Evolutionary conservation across 371 early-diverging fungal genomes (phyloP), one percentile per base, ranked within the genome.

Genomic region (Modicella reniformis): DNA sequence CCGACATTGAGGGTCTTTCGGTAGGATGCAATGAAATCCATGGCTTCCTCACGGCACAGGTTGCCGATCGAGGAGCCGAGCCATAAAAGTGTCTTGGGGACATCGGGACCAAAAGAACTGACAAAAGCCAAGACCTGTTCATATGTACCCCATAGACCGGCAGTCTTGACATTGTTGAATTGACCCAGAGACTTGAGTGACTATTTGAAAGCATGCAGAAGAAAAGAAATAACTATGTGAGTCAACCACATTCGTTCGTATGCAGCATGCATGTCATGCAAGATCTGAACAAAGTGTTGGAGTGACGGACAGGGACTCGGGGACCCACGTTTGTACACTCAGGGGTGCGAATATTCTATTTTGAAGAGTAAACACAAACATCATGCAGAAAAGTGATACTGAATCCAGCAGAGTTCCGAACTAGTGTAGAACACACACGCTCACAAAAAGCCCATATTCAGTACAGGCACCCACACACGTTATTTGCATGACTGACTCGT

Each of bases 31-130:
- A 92, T 67, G 58, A 93, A 90, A 0, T 60, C 80, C n/a, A 63
- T 80, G 9, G 89, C 92, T 8, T 88, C 89, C 4, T 81, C 63
- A 7, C 92, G 84, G 23, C 75, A 84, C 54, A 87, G 77, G 75
- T 95, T 96, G 15, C 97, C 96, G 52, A 96, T 91, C 0, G 94
- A 94, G 15, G 93, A 93, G 0, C 97, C 97, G 40, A 96, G 85
- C 96, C 96, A 96, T 34, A 95, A 80, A 17, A 94, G 81, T 6
- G 87, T 84, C 79, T 93, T 93, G 47, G 84, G 89, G 7, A 81
- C 85, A 0, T 76, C 68, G 1, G 65, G 61, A 12, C 76, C 85
- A 65, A 84, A 87, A 34, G 86, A 85, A 47, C 82, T 83, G 21
- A 85, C 67, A 83, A 85, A 87, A 57, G 86, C 84, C 70, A 95